A percentile compares a stretch with the other conserved stretches of the same genome.
These are phyloP conservation scores for Phialophora macrospora DNA, from an alignment of 2,329 filamentous ascomycete species.

Conservation along the genomic window DNA sequence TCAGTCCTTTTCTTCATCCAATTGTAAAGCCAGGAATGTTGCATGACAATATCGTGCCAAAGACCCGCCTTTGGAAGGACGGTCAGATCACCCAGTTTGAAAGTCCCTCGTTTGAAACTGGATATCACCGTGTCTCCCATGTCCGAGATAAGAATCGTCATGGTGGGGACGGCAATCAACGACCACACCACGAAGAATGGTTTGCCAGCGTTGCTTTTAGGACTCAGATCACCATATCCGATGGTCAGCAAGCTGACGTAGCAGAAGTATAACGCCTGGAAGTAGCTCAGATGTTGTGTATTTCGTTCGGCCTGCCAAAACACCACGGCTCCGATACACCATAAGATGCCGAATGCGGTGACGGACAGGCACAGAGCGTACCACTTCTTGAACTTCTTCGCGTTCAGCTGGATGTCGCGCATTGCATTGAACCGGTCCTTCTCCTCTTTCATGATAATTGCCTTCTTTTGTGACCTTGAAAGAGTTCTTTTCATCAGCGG, in stretches of 20 bases:
- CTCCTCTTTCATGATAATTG: slow-evolving; percentile 66
- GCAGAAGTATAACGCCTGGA: slow-evolving; percentile 81
- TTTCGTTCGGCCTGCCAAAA: slow-evolving; percentile 68
- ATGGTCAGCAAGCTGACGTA: slow-evolving; percentile 84
- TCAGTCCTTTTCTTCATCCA: slow-evolving; percentile 49
- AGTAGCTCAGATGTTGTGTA: slow-evolving; percentile 69
- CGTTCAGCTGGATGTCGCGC: slow-evolving; percentile 74
- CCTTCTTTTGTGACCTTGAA: slow-evolving; percentile 47
- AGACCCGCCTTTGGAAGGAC: slow-evolving; percentile 66
- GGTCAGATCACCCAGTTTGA: slow-evolving; percentile 67
- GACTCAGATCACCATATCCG: slow-evolving; percentile 81
- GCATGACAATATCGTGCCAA: slow-evolving; percentile 57
- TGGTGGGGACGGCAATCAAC: slow-evolving; percentile 80
- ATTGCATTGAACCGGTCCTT: slow-evolving; percentile 77
- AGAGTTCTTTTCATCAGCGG: slow-evolving; percentile 13
- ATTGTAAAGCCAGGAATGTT: slow-evolving; percentile 49
- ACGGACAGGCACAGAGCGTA: slow-evolving; percentile 71
- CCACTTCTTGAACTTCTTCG: slow-evolving; percentile 72
- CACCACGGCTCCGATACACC: slow-evolving; percentile 78
- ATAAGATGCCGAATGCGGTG: slow-evolving; percentile 72
- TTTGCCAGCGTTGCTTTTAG: slow-evolving; percentile 75
- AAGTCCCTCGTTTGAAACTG: slow-evolving; percentile 66
- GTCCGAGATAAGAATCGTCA: slow-evolving; percentile 83
- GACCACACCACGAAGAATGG: slow-evolving; percentile 96
- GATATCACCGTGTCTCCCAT: slow-evolving; percentile 81